A percentile compares a stretch with the other conserved stretches of the same genome.
phyloP scores from a whole-genome alignment of 306 rosid species.

The Psophocarpus tetragonolobus region DNA sequence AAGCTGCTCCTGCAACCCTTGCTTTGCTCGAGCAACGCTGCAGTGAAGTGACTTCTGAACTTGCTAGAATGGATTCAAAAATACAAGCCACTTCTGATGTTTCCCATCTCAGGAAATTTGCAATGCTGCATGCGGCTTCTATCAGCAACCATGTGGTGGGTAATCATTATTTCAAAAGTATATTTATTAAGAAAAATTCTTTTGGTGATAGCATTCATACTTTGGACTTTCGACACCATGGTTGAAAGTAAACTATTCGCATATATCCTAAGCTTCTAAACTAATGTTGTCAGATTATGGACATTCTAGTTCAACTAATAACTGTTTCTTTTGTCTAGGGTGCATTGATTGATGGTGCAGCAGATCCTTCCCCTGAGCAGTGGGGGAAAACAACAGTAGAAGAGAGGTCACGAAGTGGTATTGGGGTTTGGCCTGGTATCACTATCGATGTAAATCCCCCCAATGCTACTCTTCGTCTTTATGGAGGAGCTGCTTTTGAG shows the following conservation, averaged over 20 bases:
- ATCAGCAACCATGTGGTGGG: constrained; percentile 90
- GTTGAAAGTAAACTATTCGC: background rate
- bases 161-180: constrained; percentile 8
- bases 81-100: constrained; percentile 88
- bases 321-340: constrained; percentile 50
- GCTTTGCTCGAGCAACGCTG: constrained; percentile 98
- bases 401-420: constrained; percentile 78
- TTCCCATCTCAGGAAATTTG: constrained; percentile 83
- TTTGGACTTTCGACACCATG: background rate
- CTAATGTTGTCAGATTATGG: background rate
- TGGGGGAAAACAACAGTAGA: constrained; percentile 92
- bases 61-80: constrained; percentile 68
- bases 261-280: background rate
- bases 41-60: constrained; percentile 67
- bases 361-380: constrained; percentile 97
- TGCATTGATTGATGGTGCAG: constrained; percentile 93
- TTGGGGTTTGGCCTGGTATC: constrained; percentile 95
- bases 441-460: constrained; percentile 71
- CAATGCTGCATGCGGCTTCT: constrained; percentile 83
- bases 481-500: constrained; percentile 99
- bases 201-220: background rate
- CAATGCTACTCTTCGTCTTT: constrained; percentile 83
- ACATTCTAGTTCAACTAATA: background rate
- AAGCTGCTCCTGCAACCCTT: constrained; percentile 96
- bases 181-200: background rate